Base-by-base conservation (phyloP, 108 stramenopile species). In the Nitzschia sp. region DNA sequence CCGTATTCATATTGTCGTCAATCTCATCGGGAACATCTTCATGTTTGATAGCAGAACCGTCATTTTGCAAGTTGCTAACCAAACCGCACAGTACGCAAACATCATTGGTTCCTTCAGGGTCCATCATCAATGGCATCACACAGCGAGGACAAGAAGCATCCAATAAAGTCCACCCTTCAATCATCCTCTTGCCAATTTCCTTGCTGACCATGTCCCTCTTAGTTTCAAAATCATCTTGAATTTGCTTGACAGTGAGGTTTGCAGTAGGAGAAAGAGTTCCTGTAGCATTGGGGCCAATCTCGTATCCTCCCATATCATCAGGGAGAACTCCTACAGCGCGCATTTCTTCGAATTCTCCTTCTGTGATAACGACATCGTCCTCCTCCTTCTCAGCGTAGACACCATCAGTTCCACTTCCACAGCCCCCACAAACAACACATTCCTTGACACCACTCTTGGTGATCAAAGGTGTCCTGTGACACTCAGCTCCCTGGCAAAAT, bases 351-450 rank as follows among this genome's bases (percentile, higher is more conserved):
- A 62, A 44, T 52, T 34, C 34, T 24, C 26, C 65, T 2, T 61
- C 48, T 14, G 44, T 43, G 14, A 46, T 51, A 10, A 41, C 40
- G 19, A 62, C 76, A 8, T 70, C 64, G 15, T 61, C 41, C 3
- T 41, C 69, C 7, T 77, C 64, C 19, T 25, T 50, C 7, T 59
- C 73, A 5, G 53, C 43, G 50, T 86, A 86, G 11, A 54, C 69
- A 15, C 81, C 84, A 46, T 86, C 84, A 11, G 38, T 52, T 8
- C 84, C 84, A 56, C 42, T 70, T 19, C 84, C 84, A 46, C 55
- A 67, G 19, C 84, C 84, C 51, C 76, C 76, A 51, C 84, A 86
- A 8, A 86, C 81, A 26, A 80, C 76, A 42, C 84, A 86, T 53
- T 86, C 76, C 39, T 69, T 71, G 14, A 53, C 12, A 11, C 66